Evolutionary conservation across 768 basidiomycete genomes (phyloP), one percentile per base, ranked within the genome.

Genomic region (Clitopilus hobsonii): DNA sequence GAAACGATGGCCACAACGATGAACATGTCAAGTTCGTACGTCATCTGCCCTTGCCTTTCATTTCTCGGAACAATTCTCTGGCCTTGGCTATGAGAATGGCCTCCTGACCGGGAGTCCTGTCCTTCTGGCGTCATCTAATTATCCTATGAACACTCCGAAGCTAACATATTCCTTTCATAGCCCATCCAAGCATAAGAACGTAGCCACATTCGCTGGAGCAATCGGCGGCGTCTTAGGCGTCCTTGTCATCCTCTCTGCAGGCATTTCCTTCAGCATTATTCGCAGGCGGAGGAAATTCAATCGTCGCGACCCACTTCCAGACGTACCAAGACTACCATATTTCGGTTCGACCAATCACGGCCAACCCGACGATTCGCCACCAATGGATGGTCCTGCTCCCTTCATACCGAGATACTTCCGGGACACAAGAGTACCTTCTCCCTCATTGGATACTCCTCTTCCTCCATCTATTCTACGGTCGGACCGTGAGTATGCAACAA

Each of bases 401-500:
- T 84, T 84, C 65, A 65, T 80, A 18, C 80, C 82, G 65, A 76
- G 80, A 61, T 83, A 75, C 65, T 83, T 83, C 76, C 82, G 81
- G 24, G 79, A 77, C 7, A 14, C 32, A 14, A n/a, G 10, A n/a
- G n/a, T n/a, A n/a, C 3, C 32, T 36, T 11, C 32, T 3, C n/a
- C 32, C 32, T 36, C 32, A 36, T 36, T 36, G 32, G 32, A 11
- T 36, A 36, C 32, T 14, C 32, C 32, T n/a, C 13, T n/a, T 14
- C 32, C 32, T 14, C 32, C 13, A n/a, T n/a, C 32, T 11, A 36
- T n/a, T 14, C 32, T 36, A 4, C 32, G 13, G 8, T n/a, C n/a
- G 13, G 32, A 11, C 13, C 32, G n/a, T 36, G 32, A 11, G n/a
- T n/a, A 36, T 36, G 32, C 10, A 36, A 11, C 32, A 14, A n/a